Conservation (phyloP, 2,329 filamentous ascomycete species). For the Rhytidhysteron rufulum region DNA sequence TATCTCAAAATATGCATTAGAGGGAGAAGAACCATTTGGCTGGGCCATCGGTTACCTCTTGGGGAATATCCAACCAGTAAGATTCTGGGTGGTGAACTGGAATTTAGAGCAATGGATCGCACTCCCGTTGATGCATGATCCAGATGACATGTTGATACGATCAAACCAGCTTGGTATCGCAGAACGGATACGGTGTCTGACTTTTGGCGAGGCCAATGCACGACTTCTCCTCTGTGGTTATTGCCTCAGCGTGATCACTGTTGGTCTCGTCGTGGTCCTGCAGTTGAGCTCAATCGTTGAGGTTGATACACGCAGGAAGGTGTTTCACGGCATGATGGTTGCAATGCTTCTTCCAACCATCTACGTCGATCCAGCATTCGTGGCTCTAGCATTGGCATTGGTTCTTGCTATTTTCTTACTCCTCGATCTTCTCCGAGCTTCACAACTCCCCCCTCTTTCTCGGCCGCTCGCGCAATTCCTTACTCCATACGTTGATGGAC, state of each 20-base stretch:
- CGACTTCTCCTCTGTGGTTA: constrained; percentile 74
- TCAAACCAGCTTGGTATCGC: constrained; percentile 34
- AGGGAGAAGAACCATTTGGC: constrained; percentile 75
- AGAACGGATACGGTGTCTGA: constrained; percentile 59
- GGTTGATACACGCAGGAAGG: constrained; percentile 92
- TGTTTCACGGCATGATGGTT: constrained; percentile 99
- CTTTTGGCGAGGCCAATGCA: constrained; percentile 73
- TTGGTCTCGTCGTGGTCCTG: constrained; percentile 72
- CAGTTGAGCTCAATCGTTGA: constrained; percentile 73
- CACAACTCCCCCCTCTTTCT: constrained; percentile 84
- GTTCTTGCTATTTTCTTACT: constrained; percentile 82
- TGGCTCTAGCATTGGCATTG: constrained; percentile 72
- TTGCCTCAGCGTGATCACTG: constrained; percentile 64
- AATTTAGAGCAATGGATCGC: constrained; percentile 73
- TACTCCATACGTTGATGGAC: constrained; percentile 88
- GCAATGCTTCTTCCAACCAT: constrained; percentile 86
- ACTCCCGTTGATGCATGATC: constrained; percentile 52
- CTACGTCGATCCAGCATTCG: constrained; percentile 82
- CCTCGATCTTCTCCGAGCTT: constrained; percentile 83
- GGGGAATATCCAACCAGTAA: constrained; percentile 69
- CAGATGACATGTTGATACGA: constrained; percentile 10
- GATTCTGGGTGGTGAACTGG: constrained; percentile 65
- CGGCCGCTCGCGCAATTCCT: constrained; percentile 82
- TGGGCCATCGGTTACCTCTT: constrained; percentile 91
- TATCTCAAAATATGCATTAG: constrained; percentile 63